Base-by-base conservation (phyloP, 148 eudicot species). In the Polygonum aviculare region DNA sequence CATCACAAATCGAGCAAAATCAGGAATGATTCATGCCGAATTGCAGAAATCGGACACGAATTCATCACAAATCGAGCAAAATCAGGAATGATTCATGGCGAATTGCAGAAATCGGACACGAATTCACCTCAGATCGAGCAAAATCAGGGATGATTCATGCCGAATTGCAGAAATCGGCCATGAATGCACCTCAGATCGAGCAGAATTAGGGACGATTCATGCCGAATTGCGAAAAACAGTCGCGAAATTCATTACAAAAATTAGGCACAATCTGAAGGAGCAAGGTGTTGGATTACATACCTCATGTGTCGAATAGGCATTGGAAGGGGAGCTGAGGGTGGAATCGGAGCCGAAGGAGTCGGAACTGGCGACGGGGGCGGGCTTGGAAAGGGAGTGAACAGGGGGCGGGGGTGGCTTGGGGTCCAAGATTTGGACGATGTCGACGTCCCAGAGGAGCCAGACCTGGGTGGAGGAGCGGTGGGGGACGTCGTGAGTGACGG, bases 401-500 rank as follows among this genome's bases (percentile, higher is more conserved):
- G 44, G 4, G 0, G 71, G 44, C 2, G 44, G 44, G 2, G 33
- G 12, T 11, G 10, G 6, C 67, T 59, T 59, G 12, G 4, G 35
- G 0, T 67, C 79, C 12, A 76, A 21, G 45, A 87, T 84, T 77
- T 87, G 90, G 14, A 92, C 83, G 19, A 92, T 81, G 21, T 88
- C 86, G 73, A 92, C 89, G 69, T 87, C 81, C 97, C 97, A 90
- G 36, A 78, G 55, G 14, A 92, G 78, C 97, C 91, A 88, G 71
- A 86, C 91, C 77, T 87, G 83, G 0, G 94, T 92, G 26, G 85
- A 81, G 16, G 89, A 78, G 71, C 94, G 74, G 52, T 92, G 87
- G 4, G 97, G 97, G 8, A 92, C 76, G 48, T 90, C 97, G 73
- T 92, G 97, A 0, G 97, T 92, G 0, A 92, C 82, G 5, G 93